Base-by-base conservation (phyloP, 345 rosid species). In the Lepidium africanum region DNA sequence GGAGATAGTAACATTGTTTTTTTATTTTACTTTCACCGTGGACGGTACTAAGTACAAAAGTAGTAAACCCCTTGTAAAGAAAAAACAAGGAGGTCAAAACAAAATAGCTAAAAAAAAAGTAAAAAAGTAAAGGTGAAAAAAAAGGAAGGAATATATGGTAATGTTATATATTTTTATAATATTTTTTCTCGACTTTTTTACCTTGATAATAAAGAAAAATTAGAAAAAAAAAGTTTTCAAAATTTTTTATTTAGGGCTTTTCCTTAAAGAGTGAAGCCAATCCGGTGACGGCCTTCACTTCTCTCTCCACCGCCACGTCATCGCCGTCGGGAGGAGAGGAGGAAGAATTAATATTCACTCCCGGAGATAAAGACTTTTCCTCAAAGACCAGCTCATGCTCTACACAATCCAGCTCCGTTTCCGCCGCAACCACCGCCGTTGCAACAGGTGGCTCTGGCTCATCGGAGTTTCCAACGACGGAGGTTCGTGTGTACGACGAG, bases 211-310 rank as follows among this genome's bases (percentile, higher is more conserved):
- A 35, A 54, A 16, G 27, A 48, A 57, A 33, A 38, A 59, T 42
- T 41, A 55, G 32, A 61, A 35, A 59, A 49, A 54, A 52, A 46
- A 69, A 37, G 39, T 40, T 4, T 59, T 74, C 78, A 84, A 88
- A 83, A 73, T 47, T 77, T 78, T 45, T 73, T 46, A 37, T 58
- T 90, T 80, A 93, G 27, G 88, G 78, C 58, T 80, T 85, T 81
- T 84, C 87, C 62, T 78, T 82, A 23, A 93, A 81, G n/a, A 93
- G 91, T 54, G 85, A 86, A 70, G 95, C 97, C 65, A 93, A 82
- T 67, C 96, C 96, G 72, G 96, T 90, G 75, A 93, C 94, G 40
- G 85, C 67, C 81, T 86, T 85, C 66, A 82, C 71, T 67, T 90
- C 84, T 67, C 78, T 83, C 70, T 85, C 89, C 25, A 70, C 76